Percentiles rank a stretch among this genome's conserved stretches.
phyloP scores from a whole-genome alignment of 2,329 filamentous ascomycete species.

The Penicillium sp. region DNA sequence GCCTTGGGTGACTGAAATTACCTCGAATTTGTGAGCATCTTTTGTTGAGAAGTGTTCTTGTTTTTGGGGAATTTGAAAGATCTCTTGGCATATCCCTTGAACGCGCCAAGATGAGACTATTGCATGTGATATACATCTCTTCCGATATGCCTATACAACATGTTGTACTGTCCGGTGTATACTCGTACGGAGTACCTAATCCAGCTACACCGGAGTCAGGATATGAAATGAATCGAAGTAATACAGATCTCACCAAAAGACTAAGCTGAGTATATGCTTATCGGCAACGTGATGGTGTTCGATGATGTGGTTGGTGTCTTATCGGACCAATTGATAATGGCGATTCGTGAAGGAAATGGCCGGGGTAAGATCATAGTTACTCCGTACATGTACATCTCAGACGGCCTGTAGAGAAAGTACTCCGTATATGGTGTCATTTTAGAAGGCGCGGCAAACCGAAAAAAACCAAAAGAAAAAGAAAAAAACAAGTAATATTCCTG shows the following conservation, averaged over 20 bases:
- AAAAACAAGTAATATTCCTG: too few species aligned
- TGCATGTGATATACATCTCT: not conserved
- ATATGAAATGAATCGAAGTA: not conserved
- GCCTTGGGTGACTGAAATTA: slow-evolving; percentile 3
- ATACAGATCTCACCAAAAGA: not conserved
- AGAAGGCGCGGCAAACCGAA: not conserved
- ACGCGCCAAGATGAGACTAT: slow-evolving; percentile 9
- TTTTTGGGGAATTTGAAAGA: not conserved
- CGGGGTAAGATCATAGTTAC: not conserved
- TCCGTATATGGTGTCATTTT: not conserved
- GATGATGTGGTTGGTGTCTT: slow-evolving; percentile 34
- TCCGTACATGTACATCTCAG: not conserved
- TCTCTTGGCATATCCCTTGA: slow-evolving; percentile 10
- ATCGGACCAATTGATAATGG: slow-evolving; percentile 25
- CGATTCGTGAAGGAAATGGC: slow-evolving; percentile 9
- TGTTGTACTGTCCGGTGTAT: too few species aligned
- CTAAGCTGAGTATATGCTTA: slow-evolving; percentile 6
- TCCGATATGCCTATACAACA: not conserved
- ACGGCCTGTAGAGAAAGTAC: not conserved
- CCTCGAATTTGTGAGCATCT: slow-evolving; percentile 4
- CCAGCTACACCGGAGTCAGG: not conserved
- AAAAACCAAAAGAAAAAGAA: not conserved
- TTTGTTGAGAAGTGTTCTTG: not conserved
- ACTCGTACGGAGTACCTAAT: too few species aligned
- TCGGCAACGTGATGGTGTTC: slow-evolving; percentile 27